Base-by-base conservation (phyloP, 306 rosid species). In the Cicer judaicum region DNA sequence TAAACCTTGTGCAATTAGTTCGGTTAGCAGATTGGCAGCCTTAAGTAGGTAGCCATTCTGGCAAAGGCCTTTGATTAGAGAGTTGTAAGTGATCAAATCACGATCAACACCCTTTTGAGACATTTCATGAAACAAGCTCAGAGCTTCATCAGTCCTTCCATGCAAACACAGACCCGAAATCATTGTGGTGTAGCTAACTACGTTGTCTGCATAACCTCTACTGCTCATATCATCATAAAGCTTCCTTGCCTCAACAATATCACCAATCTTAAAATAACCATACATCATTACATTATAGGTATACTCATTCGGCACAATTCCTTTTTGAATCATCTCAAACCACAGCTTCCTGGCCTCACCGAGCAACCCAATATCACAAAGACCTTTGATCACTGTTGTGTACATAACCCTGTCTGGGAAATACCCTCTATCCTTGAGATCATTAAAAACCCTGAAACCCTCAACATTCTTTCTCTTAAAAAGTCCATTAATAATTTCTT, bases 381-480 rank as follows among this genome's bases (percentile, higher is more conserved):
- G 77, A 61, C 91, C 89, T 66, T 73, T 82, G 44, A 92, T 89
- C 72, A 89, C 82, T 19, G 90, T 93, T 7, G 95, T 89, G 80
- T 90, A 89, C 96, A 89, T 87, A 71, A 75, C 86, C 83, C 69
- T 79, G 46, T 90, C 85, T 1, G 93, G 96, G 36, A 83, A 83
- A 85, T 89, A 90, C 43, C 98, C 94, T 69, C 98, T 86, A n/a
- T 85, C 86, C 86, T 86, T 90, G 36, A 90, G 91, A 85, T 84
- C 90, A 50, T 89, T 79, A 61, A 90, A 92, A 70, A 90, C 78
- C 63, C 83, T 78, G 14, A 84, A 89, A 48, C 79, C 87, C 80
- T 85, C 89, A 11, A 16, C 18, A 46, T 24, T 63, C 72, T 73
- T 84, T 56, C 70, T 36, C 24, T 79, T 86, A 81, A 91, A 79